Evolutionary conservation across 176 grass and related monocot genomes (phyloP), one percentile per base, ranked within the genome.

Genomic region (sorghum (Sorghum bicolor)): DNA sequence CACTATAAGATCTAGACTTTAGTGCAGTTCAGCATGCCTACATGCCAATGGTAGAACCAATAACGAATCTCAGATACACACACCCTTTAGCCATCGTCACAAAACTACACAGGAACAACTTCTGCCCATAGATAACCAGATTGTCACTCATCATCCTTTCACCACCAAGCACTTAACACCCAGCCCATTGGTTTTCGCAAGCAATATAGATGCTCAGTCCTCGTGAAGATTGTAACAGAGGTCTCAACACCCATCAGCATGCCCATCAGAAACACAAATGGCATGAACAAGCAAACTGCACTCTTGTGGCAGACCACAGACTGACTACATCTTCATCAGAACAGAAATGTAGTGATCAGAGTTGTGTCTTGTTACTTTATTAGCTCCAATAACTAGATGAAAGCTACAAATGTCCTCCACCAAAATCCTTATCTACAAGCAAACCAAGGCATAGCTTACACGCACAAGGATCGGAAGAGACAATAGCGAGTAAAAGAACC

Each of bases 341-440:
- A 80, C 41, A 88, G 50, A 31, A 67, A 72, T 45, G 60, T n/a
- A 41, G 5, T 69, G 24, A 62, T 75, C 11, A 28, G 8, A 20
- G 15, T 68, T 5, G 4, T 64, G 10, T 12, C 10, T 25, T 26
- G 0, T 26, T 12, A 26, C 57, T 61, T 37, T 14, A 25, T 40
- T 7, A 38, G 52, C 58, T 33, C 26, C 6, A 72, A 77, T 34
- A 64, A 83, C 62, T 16, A 52, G 82, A 84, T 37, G 70, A 68
- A 78, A 44, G 63, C 10, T 75, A 80, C 19, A 68, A 68, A 67
- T 37, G 60, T 61, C 36, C 75, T 52, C 33, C 17, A 63, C 67
- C n/a, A 38, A 90, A 89, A 58, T 37, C 1, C 61, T 19, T 26
- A 65, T 72, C 22, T 77, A 32, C 26, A 71, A 41, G 30, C 52